These are phyloP conservation scores for Naematelia encephala DNA, from an alignment of 768 basidiomycete genomes.

Conservation along the genomic window DNA sequence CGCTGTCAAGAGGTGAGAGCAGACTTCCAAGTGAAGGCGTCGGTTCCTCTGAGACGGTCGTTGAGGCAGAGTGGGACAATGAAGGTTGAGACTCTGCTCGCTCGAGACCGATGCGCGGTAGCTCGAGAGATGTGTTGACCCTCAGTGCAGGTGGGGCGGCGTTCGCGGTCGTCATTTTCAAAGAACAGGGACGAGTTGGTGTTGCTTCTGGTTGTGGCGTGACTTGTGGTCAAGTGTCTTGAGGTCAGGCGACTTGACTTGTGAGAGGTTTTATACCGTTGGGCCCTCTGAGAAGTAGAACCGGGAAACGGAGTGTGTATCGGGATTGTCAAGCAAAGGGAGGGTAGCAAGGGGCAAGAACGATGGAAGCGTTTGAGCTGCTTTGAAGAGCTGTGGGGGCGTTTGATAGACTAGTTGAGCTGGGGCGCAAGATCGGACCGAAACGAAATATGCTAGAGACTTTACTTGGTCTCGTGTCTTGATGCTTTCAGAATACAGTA, in stretches of 20 bases:
- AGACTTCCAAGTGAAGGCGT: not conserved
- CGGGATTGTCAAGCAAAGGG: no score
- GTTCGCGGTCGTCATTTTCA: not conserved
- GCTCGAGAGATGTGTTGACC: not conserved
- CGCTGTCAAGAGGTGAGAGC: constrained; percentile 2
- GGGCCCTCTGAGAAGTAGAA: no score
- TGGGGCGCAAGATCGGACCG: not conserved
- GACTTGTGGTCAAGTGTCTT: not conserved
- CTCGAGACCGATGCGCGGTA: constrained; percentile 1
- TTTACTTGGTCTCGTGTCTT: no score
- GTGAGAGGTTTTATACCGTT: not conserved
- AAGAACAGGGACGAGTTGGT: no score
- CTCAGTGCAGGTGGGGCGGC: not conserved
- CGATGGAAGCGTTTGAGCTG: no score
- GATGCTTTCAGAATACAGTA: not conserved
- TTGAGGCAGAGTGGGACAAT: constrained; percentile 7
- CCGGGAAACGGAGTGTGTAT: no score
- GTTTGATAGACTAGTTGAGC: no score
- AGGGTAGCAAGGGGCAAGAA: no score
- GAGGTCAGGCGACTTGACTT: not conserved
- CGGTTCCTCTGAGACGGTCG: constrained; percentile 1
- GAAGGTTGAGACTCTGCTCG: constrained; percentile 6
- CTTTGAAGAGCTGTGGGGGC: no score
- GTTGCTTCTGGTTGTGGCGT: no score
- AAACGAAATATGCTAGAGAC: no score